Conservation (phyloP, 495 filamentous ascomycete genomes). For the Tuber aestivum region DNA sequence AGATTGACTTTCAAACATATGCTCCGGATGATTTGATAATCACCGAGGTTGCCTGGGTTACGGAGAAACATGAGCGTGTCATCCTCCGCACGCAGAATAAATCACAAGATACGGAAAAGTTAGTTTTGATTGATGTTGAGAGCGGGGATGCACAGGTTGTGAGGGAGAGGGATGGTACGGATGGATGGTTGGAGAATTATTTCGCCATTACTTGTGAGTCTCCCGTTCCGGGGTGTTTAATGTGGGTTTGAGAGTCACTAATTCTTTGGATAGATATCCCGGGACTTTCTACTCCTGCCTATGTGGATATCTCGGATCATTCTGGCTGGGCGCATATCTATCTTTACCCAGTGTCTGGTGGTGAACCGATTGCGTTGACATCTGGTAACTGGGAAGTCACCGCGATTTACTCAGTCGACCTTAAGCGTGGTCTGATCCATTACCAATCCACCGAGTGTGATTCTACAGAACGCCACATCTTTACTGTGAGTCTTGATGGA, state of each 20-base stretch:
- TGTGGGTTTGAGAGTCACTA: constrained; percentile 5
- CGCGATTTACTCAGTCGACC: constrained; percentile 50
- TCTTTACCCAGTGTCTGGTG: constrained; percentile 50
- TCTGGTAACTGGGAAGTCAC: constrained; percentile 54
- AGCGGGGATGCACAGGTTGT: constrained; percentile 42
- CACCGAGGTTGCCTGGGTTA: constrained; percentile 56
- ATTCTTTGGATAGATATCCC: constrained; percentile 43
- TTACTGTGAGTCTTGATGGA: constrained; percentile 41
- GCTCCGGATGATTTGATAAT: constrained; percentile 51
- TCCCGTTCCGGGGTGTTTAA: neutral
- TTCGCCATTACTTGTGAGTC: constrained; percentile 46
- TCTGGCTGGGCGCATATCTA: constrained; percentile 55
- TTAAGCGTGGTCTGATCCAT: constrained; percentile 50
- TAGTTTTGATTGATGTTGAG: constrained; percentile 49
- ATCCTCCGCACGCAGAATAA: constrained; percentile 56
- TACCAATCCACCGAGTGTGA: constrained; percentile 53
- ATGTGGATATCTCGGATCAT: constrained; percentile 54
- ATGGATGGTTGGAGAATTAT: constrained; percentile 56
- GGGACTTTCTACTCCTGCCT: constrained; percentile 44
- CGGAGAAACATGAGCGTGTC: constrained; percentile 49
- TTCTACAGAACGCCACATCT: constrained; percentile 46
- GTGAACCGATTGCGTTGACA: constrained; percentile 49
- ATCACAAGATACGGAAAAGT: constrained; percentile 53
- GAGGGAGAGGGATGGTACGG: constrained; percentile 51
- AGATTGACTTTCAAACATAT: constrained; percentile 48